Conservation (phyloP, 1,139 yeast species). For the Casaregolazyma suthepensis region DNA sequence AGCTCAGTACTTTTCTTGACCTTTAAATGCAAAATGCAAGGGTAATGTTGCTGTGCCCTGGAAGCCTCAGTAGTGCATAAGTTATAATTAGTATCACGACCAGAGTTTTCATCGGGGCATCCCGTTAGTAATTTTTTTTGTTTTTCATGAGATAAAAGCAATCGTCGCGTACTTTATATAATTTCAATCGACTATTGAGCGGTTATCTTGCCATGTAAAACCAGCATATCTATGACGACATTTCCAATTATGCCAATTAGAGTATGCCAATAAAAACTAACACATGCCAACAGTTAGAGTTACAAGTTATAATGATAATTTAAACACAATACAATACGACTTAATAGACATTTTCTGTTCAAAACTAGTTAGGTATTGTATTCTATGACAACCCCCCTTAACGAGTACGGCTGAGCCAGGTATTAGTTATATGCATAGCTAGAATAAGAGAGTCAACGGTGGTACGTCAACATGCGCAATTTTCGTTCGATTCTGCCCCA, state of each 20-base stretch:
- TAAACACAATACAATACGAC: too few relatives aligned
- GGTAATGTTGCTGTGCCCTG: not conserved
- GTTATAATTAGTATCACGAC: not conserved
- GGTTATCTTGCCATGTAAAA: too few relatives aligned
- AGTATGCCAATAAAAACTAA: too few relatives aligned
- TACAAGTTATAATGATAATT: too few relatives aligned
- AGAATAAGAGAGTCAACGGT: not conserved
- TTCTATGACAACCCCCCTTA: not conserved
- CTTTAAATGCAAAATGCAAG: not conserved
- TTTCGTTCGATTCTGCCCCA: slow-evolving; percentile 16
- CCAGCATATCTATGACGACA: not conserved
- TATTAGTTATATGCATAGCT: not conserved
- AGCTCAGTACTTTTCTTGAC: not conserved
- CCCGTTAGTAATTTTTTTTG: not conserved
- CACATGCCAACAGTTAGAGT: too few relatives aligned
- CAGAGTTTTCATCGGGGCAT: not conserved
- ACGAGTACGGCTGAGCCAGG: not conserved
- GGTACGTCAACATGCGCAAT: slow-evolving; percentile 20
- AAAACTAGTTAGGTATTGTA: not conserved
- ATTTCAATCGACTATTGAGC: too few relatives aligned
- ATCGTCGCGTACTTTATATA: not conserved
- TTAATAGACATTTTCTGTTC: too few relatives aligned
- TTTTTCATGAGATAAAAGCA: not conserved
- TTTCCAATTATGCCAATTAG: too few relatives aligned
- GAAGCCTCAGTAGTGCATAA: not conserved